Conservation (phyloP, 2,329 filamentous ascomycete species). For the Neoarthrinium moseri region DNA sequence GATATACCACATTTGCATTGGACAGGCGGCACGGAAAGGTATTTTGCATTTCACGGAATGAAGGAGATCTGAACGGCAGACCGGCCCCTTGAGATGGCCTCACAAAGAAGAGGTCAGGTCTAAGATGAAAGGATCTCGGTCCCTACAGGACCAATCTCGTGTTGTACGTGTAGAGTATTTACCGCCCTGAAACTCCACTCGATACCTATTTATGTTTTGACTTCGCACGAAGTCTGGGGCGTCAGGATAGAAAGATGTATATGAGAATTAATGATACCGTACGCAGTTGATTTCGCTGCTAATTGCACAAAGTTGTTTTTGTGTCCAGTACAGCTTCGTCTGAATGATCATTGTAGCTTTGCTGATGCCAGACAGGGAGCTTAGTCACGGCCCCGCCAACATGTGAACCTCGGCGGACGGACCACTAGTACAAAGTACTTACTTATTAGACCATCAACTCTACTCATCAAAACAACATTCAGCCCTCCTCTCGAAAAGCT, state of each 20-base stretch:
- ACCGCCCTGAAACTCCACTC: slow-evolving; percentile 20
- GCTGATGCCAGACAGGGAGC: no score
- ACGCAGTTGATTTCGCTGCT: not conserved
- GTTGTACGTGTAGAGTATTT: slow-evolving; percentile 18
- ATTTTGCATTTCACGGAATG: slow-evolving; percentile 4
- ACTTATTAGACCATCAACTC: no score
- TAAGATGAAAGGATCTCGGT: slow-evolving; percentile 12
- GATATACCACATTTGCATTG: slow-evolving; percentile 15
- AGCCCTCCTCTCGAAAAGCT: no score
- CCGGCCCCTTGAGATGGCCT: not conserved
- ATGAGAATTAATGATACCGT: slow-evolving; percentile 1
- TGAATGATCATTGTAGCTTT: no score
- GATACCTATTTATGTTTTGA: slow-evolving; percentile 13
- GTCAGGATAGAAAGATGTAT: slow-evolving; percentile 10
- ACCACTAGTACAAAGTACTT: no score
- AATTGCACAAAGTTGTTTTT: no score
- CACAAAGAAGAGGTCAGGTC: slow-evolving; percentile 7
- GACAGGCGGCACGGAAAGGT: not conserved
- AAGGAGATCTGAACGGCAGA: not conserved
- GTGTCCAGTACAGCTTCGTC: no score
- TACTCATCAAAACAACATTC: no score
- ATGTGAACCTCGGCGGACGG: no score
- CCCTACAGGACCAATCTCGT: not conserved
- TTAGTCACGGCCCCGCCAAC: no score
- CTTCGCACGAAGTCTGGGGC: slow-evolving; percentile 8